A percentile compares a stretch with the other conserved stretches of the same genome.
Evolutionary conservation across 2,329 filamentous ascomycete species (phyloP).

Genomic region (Didymosphaeria variabile): DNA sequence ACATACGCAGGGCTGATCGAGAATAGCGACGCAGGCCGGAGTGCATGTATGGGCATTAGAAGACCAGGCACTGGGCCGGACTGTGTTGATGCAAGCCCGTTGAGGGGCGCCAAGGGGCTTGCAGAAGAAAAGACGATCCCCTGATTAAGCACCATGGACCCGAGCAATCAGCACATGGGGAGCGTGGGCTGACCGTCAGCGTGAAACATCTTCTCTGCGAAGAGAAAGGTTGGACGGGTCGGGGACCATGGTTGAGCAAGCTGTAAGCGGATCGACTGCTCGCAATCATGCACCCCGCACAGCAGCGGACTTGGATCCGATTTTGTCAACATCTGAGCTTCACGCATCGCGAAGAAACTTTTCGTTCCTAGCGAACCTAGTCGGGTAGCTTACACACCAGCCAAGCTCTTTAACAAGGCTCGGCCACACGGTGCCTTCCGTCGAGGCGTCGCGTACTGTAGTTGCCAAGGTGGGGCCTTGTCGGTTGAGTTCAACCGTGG

Average conservation of each 20-base stretch:
- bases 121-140: not conserved
- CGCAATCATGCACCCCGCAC: not conserved
- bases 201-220: constrained; percentile 7
- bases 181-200: not conserved
- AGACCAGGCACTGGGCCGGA: not conserved
- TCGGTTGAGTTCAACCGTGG: constrained; percentile 18
- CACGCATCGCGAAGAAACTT: not conserved
- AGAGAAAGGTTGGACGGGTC: not conserved
- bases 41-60: constrained; percentile 2
- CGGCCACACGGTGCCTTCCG: constrained; percentile 13
- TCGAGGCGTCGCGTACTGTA: constrained; percentile 1
- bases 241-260: constrained; percentile 3
- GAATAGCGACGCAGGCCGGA: constrained; percentile 7
- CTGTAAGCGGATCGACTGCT: not conserved
- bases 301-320: not conserved
- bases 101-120: constrained; percentile 2
- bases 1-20: not conserved
- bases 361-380: not conserved
- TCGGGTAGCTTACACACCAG: constrained; percentile 6
- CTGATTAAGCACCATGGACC: not conserved
- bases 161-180: constrained; percentile 14
- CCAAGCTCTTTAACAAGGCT: not conserved
- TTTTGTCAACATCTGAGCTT: not conserved
- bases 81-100: constrained; percentile 5
- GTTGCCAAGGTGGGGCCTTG: constrained; percentile 11